A percentile compares a stretch with the other conserved stretches of the same genome.
Evolutionary conservation across 768 basidiomycete species (phyloP).

Genomic region (Boletellus sp.): DNA sequence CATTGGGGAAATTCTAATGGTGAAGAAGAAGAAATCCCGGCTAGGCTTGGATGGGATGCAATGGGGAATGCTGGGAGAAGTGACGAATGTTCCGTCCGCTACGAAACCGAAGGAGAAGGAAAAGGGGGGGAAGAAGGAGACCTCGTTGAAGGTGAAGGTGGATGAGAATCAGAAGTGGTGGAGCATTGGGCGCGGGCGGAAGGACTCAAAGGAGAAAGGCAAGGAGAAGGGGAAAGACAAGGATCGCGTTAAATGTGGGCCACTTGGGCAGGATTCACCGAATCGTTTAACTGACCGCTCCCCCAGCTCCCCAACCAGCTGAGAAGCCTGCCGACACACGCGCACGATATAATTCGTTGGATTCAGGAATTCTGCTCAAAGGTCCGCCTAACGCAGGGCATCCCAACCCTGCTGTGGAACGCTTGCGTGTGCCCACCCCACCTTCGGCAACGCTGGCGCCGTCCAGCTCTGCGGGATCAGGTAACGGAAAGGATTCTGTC

Average conservation of each 20-base stretch:
- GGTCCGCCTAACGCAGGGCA: conserved; percentile 16
- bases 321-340: conserved; percentile 33
- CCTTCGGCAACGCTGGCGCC: conserved; percentile 35
- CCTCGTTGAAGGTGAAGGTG: conserved; percentile 37
- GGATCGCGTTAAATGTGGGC: conserved; percentile 36
- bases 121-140: conserved; percentile 34
- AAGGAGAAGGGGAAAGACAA: conserved; percentile 41
- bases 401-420: conserved; percentile 10
- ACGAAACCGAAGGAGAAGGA: conserved; percentile 35
- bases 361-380: conserved; percentile 38
- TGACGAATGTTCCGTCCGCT: conserved; percentile 49
- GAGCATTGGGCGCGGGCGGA: conserved; percentile 73
- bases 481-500: conserved; percentile 52
- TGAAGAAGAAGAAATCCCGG: conserved; percentile 74
- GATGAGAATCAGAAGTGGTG: conserved; percentile 71
- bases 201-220: conserved; percentile 66
- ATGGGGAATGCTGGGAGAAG: conserved; percentile 57
- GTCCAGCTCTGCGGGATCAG: conserved; percentile 25
- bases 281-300: conserved; percentile 3
- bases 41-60: conserved; percentile 53
- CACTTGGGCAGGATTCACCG: background rate
- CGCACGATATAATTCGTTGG: conserved; percentile 64
- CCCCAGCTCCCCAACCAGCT: conserved; percentile 46
- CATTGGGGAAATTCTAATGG: conserved; percentile 63
- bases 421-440: conserved; percentile 20